Percentiles rank a stretch among this genome's conserved stretches.
Evolutionary conservation across 164 flowering plant species (phyloP).

Genomic region (Cinnamomum micranthum): DNA sequence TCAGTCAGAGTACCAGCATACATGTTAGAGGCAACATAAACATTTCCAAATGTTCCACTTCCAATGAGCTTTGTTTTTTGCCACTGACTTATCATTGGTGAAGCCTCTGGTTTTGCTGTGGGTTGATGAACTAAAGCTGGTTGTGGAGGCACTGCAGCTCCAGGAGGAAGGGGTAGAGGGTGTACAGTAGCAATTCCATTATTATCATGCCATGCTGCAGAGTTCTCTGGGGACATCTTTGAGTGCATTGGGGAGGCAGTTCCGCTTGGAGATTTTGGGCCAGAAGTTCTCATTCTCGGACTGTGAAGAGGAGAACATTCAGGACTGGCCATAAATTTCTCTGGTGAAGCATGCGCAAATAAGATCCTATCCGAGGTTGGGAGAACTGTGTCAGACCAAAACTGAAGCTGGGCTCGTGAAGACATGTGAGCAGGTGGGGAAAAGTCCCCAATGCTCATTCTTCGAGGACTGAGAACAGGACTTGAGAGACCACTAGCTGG

Average conservation of each 20-base stretch:
- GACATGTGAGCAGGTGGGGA: conserved; percentile 19
- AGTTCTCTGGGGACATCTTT: conserved; percentile 32
- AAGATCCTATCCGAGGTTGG: conserved; percentile 23
- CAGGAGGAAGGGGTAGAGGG: conserved; percentile 87
- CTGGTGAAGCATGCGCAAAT: conserved; percentile 33
- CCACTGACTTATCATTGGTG: conserved; percentile 55
- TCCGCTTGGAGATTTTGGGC: conserved; percentile 24
- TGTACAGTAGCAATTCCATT: conserved; percentile 41
- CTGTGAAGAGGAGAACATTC: conserved; percentile 54
- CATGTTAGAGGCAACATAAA: conserved; percentile 80
- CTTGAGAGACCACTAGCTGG: conserved; percentile 62
- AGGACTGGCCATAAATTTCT: conserved; percentile 30
- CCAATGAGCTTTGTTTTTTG: conserved; percentile 93
- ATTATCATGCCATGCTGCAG: conserved; percentile 34
- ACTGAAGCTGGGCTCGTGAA: conserved; percentile 29
- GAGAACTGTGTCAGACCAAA: conserved; percentile 67
- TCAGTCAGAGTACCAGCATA: conserved; percentile 16
- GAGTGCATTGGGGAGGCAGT: conserved; percentile 46
- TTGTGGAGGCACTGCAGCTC: conserved; percentile 34
- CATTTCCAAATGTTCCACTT: conserved; percentile 95
- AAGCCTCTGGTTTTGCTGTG: conserved; percentile 31
- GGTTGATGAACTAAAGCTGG: conserved; percentile 34
- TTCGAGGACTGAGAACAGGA: conserved; percentile 58
- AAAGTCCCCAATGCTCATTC: conserved; percentile 28
- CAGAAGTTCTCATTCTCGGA: conserved; percentile 40